These are phyloP conservation scores for Boletus pseudo-olivaceus DNA, from an alignment of 768 basidiomycete genomes.

Conservation along the genomic window DNA sequence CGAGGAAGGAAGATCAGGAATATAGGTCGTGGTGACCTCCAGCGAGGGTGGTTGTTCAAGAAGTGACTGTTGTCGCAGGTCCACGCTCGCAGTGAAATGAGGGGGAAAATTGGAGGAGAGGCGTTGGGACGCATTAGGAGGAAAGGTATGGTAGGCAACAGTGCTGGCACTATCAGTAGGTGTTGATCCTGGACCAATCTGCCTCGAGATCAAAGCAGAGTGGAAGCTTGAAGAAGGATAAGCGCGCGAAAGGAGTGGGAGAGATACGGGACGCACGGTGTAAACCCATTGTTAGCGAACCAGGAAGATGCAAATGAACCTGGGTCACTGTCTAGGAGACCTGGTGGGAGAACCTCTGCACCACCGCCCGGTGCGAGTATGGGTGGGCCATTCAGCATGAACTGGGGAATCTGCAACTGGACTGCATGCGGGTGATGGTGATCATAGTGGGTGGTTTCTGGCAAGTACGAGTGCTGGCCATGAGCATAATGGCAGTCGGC, in stretches of 20 bases:
- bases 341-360: constrained; percentile 64
- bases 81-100: background rate
- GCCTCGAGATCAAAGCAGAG: constrained; percentile 16
- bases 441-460: constrained; percentile 2
- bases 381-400: constrained; percentile 55
- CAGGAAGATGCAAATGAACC: constrained; percentile 40
- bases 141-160: background rate
- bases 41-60: constrained; percentile 3
- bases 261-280: constrained; percentile 18
- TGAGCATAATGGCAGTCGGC: constrained; percentile 8
- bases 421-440: constrained; percentile 25
- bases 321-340: constrained; percentile 28
- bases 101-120: background rate
- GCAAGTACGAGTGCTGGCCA: background rate
- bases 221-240: constrained; percentile 23
- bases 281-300: constrained; percentile 48
- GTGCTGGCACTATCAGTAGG: background rate
- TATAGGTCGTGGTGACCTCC: constrained; percentile 1
- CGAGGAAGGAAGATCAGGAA: constrained; percentile 5
- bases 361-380: constrained; percentile 69
- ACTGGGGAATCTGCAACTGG: constrained; percentile 63
- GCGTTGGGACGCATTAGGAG: background rate
- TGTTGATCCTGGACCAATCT: background rate
- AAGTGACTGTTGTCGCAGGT: constrained; percentile 5
- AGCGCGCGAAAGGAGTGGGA: constrained; percentile 2